phyloP scores from a whole-genome alignment of 1,284 basidiomycete genomes.

The Cystobasidium pallidum region DNA sequence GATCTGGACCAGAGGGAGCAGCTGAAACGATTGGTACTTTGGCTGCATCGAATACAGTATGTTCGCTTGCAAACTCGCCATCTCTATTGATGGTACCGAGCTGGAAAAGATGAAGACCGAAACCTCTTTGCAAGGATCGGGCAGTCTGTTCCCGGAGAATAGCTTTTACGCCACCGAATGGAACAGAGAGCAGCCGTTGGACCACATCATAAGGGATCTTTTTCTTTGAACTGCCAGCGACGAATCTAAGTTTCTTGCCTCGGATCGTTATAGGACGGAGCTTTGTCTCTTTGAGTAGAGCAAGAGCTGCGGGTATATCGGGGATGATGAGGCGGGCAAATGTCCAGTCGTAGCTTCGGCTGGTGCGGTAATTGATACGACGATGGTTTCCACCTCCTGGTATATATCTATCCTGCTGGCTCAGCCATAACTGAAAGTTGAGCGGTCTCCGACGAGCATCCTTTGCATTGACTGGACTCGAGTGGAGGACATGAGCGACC shows the following conservation, averaged over 20 bases:
- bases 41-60: slow-evolving; percentile 9
- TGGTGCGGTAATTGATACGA: background rate
- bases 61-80: slow-evolving; percentile 17
- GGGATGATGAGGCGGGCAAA: slow-evolving; percentile 17
- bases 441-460: background rate
- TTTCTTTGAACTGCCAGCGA: background rate
- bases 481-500: slow-evolving; percentile 21
- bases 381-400: background rate
- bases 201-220: slow-evolving; percentile 14
- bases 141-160: slow-evolving; percentile 5
- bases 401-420: background rate
- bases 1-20: background rate
- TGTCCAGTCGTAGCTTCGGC: background rate
- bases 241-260: background rate
- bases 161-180: slow-evolving; percentile 9
- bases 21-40: background rate
- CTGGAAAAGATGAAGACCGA: slow-evolving; percentile 5
- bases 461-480: slow-evolving; percentile 14
- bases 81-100: slow-evolving; percentile 23
- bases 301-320: background rate
- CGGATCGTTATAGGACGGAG: background rate
- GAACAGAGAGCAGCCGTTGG: background rate
- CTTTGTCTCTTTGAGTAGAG: slow-evolving; percentile 3
- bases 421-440: slow-evolving; percentile 17
- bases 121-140: background rate